Conservation (phyloP, 2,329 filamentous ascomycete genomes). For the Ceratocystis diversiconidia region DNA sequence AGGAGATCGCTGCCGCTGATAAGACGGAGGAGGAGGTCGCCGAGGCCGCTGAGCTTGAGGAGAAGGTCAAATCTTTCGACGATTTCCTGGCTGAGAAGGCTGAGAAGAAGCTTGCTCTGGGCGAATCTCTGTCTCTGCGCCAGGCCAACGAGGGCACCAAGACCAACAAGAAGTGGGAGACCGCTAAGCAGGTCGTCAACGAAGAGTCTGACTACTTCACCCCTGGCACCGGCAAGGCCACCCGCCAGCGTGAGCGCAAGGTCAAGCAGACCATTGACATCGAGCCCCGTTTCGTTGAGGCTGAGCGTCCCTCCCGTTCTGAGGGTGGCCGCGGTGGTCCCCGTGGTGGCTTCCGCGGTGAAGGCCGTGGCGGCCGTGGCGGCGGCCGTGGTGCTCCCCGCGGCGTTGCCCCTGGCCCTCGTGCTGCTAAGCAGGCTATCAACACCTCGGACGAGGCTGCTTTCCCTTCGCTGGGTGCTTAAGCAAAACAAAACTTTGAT, state of each 20-base stretch:
- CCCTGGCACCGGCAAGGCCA: conserved; percentile 58
- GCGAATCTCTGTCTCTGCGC: conserved; percentile 54
- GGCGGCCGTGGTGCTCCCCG: conserved; percentile 34
- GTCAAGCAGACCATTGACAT: conserved; percentile 82
- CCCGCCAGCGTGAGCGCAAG: conserved; percentile 80
- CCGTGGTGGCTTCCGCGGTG: conserved; percentile 35
- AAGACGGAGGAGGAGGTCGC: conserved; percentile 48
- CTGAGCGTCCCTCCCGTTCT: conserved; percentile 39
- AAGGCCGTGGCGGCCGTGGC: conserved; percentile 33
- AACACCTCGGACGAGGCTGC: conserved; percentile 44
- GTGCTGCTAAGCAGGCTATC: conserved; percentile 25
- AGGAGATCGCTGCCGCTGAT: conserved; percentile 75
- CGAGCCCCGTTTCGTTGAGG: conserved; percentile 69
- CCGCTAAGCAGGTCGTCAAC: conserved; percentile 58
- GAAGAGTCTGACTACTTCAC: conserved; percentile 64
- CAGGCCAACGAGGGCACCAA: conserved; percentile 86
- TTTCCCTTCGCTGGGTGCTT: conserved; percentile 47
- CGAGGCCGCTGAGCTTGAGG: conserved; percentile 51
- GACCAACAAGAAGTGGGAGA: conserved; percentile 82
- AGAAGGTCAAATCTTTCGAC: conserved; percentile 79
- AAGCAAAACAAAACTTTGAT: conserved; percentile 27
- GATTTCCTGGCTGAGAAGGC: conserved; percentile 66
- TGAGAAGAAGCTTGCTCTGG: conserved; percentile 63
- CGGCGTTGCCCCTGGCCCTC: conserved; percentile 26
- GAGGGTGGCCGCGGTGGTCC: conserved; percentile 36